These are phyloP conservation scores for Aspergillus glaucus DNA, from an alignment of 2,329 filamentous ascomycete species.

Conservation along the genomic window DNA sequence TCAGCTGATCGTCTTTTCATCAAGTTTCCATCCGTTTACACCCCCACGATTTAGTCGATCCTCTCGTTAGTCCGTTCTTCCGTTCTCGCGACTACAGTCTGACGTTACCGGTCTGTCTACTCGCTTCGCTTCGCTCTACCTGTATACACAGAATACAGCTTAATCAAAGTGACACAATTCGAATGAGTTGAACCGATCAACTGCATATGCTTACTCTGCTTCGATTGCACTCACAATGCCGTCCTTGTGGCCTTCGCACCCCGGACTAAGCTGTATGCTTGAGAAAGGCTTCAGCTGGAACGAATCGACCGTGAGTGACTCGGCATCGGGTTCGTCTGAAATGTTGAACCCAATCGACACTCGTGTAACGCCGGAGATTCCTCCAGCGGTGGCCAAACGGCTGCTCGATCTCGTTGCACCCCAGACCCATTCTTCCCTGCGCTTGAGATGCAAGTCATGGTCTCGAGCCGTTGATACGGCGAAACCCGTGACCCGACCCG, in stretches of 20 bases:
- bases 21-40: background rate
- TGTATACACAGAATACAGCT: too few species aligned
- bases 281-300: slow-evolving; percentile 1
- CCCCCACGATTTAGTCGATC: background rate
- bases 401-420: slow-evolving; percentile 5
- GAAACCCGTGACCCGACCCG: slow-evolving; percentile 17
- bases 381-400: slow-evolving; percentile 4
- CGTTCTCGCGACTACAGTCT: background rate
- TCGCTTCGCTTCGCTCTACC: background rate
- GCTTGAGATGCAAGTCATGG: slow-evolving; percentile 32
- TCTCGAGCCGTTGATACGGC: slow-evolving; percentile 18
- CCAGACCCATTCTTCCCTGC: slow-evolving; percentile 14
- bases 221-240: background rate
- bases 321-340: background rate
- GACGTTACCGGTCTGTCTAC: background rate
- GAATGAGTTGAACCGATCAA: background rate
- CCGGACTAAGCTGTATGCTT: background rate
- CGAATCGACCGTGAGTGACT: background rate
- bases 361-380: background rate
- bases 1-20: background rate
- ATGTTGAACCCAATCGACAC: background rate
- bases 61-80: background rate
- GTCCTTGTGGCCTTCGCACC: background rate
- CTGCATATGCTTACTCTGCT: background rate
- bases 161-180: too few species aligned